A percentile compares a stretch with the other conserved stretches of the same genome.
phyloP scores from a whole-genome alignment of 257 asterid genomes.

The Plantago ovata region DNA sequence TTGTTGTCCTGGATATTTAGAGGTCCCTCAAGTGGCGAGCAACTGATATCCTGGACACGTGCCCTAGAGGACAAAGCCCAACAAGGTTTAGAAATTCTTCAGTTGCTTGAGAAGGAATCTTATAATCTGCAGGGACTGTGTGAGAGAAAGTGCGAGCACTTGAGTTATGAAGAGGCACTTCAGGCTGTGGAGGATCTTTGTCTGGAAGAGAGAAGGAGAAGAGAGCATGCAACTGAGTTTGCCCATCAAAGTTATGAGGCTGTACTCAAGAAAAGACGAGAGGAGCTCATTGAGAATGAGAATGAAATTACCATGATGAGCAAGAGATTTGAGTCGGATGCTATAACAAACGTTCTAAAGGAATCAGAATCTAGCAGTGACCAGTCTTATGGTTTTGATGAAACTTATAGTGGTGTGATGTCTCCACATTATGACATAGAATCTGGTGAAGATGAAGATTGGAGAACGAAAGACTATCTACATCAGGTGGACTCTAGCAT shows the following conservation, averaged over 20 bases:
- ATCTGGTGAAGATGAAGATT: slow-evolving; percentile 77
- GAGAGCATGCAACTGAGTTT: slow-evolving; percentile 55
- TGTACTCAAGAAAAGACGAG: slow-evolving; percentile 64
- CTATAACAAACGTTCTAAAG: slow-evolving; percentile 78
- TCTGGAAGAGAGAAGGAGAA: slow-evolving; percentile 78
- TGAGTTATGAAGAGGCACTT: slow-evolving; percentile 80
- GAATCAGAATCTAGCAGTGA: slow-evolving; percentile 77
- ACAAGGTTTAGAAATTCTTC: slow-evolving; percentile 68
- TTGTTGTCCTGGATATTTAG: slow-evolving; percentile 81
- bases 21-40: slow-evolving; percentile 72
- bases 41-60: slow-evolving; percentile 60
- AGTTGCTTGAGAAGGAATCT: slow-evolving; percentile 81
- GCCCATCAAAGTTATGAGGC: slow-evolving; percentile 60
- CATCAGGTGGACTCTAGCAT: slow-evolving; percentile 86
- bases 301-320: slow-evolving; percentile 40
- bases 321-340: slow-evolving; percentile 78
- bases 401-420: slow-evolving; percentile 52
- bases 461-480: slow-evolving; percentile 71
- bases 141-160: slow-evolving; percentile 83
- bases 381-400: slow-evolving; percentile 86
- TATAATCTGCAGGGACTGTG: slow-evolving; percentile 72
- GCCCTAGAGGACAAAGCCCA: slow-evolving; percentile 66
- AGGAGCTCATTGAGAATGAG: slow-evolving; percentile 64
- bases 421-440: slow-evolving; percentile 73
- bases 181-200: slow-evolving; percentile 84